Conservation (phyloP, 2,329 filamentous ascomycete genomes). For the Verticillium nubilum region DNA sequence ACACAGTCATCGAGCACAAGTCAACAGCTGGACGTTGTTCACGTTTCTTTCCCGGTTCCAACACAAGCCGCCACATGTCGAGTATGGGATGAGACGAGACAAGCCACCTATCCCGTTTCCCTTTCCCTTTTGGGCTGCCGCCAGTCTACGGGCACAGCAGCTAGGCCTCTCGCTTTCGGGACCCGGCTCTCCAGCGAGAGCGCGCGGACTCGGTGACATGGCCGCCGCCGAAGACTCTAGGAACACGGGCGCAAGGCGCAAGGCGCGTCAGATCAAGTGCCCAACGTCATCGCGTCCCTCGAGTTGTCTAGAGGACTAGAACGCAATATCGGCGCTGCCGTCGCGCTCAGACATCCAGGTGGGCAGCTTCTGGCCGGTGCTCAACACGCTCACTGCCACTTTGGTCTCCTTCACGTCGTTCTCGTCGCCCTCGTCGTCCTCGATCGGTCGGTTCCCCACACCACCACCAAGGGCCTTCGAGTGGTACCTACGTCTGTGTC, state of each 20-base stretch:
- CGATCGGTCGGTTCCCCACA: slow-evolving; percentile 5
- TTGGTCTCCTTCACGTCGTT: slow-evolving; percentile 8
- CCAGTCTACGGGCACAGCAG: background rate
- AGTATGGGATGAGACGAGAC: slow-evolving; percentile 24
- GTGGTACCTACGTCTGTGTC: slow-evolving; percentile 9
- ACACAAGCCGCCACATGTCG: slow-evolving; percentile 14
- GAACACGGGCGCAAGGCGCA: background rate
- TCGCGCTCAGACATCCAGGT: background rate
- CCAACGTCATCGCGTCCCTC: background rate
- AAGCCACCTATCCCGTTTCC: slow-evolving; percentile 28
- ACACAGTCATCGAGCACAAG: slow-evolving; percentile 3
- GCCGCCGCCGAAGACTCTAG: background rate
- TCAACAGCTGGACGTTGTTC: slow-evolving; percentile 2
- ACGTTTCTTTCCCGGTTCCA: slow-evolving; percentile 9
- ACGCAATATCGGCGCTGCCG: background rate
- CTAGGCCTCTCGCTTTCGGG: background rate
- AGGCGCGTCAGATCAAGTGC: background rate
- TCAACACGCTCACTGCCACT: slow-evolving; percentile 1
- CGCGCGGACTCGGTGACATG: background rate
- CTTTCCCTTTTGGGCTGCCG: background rate
- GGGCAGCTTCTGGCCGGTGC: background rate
- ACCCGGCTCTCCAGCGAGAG: background rate
- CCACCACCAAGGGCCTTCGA: slow-evolving; percentile 1
- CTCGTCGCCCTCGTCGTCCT: slow-evolving; percentile 1
- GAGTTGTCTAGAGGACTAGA: background rate